Base-by-base conservation (phyloP, 139 green algal genomes). In the Astrephomene gubernaculifera region DNA sequence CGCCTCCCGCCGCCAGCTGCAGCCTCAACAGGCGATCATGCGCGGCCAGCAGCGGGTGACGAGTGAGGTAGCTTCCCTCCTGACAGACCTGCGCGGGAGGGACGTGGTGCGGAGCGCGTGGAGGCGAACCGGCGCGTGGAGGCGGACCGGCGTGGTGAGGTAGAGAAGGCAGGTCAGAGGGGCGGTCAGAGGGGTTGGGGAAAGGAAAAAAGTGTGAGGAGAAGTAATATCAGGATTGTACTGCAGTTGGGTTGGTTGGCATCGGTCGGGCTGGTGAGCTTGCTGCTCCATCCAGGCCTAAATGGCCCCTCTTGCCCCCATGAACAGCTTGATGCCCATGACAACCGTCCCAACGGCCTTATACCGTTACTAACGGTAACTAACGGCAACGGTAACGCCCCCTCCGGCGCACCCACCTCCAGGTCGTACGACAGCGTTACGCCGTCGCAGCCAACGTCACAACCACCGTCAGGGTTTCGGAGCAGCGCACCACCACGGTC, bases 31-130 rank as follows among this genome's bases (percentile, higher is more conserved):
- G 45, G 19, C 71, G n/a, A 45, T 79, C 71, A 45, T 79, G 45
- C 2, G 71, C 44, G 17, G 45, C 71, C 71, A 79, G 71, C 45
- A 65, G 45, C 17, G 71, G 71, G 71, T 79, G 71, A 31, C 71
- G 71, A 7, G 1, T 45, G 31, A 79, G 71, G 45, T 65, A 64
- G 71, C 27, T 27, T 17, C 39, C 44, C 14, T 79, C 71, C 4
- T 12, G 14, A n/a, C 29, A 63, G 4, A 61, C 36, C 70, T 78
- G 65, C 65, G 33, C 33, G 9, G 35, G 14, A 57, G 49, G 14
- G 49, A 57, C 14, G 49, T 12, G 19, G 61, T 6, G 8, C 19
- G 61, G 61, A 4, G 27, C 17, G 19, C 25, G 61, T 27, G 29
- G 19, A 2, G 61, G 61, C 24, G 14, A n/a, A n/a, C n/a, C n/a